A percentile compares a stretch with the other conserved stretches of the same genome.
phyloP scores from a whole-genome alignment of 108 stramenopile genomes.

The Phaeodactylum tricornutum region DNA sequence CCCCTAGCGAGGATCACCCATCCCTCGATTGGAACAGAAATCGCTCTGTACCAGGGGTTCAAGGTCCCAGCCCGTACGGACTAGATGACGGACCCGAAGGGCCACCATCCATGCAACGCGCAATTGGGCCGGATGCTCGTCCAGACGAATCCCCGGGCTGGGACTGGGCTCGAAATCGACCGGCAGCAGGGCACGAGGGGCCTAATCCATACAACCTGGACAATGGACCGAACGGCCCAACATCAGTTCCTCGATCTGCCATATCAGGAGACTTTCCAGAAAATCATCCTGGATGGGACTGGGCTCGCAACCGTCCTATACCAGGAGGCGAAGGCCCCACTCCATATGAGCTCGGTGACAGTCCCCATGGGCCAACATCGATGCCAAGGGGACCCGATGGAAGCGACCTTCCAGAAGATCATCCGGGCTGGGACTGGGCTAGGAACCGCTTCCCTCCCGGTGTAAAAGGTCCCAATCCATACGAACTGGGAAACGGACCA shows the following conservation, averaged over 20 bases:
- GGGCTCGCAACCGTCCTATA: constrained; percentile 2
- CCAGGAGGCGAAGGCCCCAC: constrained; percentile 1
- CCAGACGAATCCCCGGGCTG: constrained; percentile 5
- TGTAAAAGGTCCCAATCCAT: not conserved
- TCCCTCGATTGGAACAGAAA: not conserved
- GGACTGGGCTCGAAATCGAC: constrained; percentile 11
- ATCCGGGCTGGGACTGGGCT: constrained; percentile 6
- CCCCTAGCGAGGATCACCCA: not conserved
- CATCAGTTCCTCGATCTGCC: no score
- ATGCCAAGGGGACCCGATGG: not conserved
- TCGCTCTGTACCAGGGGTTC: not conserved
- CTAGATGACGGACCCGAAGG: not conserved
- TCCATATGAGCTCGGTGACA: not conserved
- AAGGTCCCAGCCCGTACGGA: not conserved
- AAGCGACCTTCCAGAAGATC: not conserved
- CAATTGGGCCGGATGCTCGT: not conserved
- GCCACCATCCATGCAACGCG: no score
- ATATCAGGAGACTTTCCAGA: no score
- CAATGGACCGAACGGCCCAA: constrained; percentile 1
- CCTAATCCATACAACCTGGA: constrained; percentile 1
- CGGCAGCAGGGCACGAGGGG: not conserved
- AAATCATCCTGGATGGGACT: constrained; percentile 9
- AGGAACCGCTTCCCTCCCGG: constrained; percentile 1
- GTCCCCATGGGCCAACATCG: not conserved
- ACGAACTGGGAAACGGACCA: not conserved